Evolutionary conservation across 169 alveolate genomes (phyloP).

Genomic region (Cryptosporidium sp.): DNA sequence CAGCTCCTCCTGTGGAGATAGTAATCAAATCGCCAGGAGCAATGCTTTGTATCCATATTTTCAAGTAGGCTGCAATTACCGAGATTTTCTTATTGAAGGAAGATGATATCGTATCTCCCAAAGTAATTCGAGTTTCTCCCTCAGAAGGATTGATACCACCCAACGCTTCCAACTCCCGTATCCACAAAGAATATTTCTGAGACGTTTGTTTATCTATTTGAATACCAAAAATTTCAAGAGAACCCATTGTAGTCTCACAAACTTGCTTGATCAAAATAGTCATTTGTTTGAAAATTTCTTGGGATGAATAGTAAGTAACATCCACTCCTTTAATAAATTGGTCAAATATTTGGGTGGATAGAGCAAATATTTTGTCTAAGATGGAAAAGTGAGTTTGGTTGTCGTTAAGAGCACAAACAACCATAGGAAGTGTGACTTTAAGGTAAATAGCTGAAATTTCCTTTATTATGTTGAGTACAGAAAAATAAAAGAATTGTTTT

Average conservation of each 20-base stretch:
- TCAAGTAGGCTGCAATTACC: constrained; percentile 10
- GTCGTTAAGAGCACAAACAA: constrained; percentile 26
- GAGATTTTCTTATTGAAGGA: constrained; percentile 21
- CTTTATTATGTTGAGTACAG: constrained; percentile 1
- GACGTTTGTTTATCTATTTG: background rate
- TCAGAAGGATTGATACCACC: background rate
- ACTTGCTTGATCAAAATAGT: constrained; percentile 1
- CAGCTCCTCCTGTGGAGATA: constrained; percentile 20
- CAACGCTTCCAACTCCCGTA: background rate
- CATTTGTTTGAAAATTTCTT: background rate
- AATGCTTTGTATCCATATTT: constrained; percentile 10
- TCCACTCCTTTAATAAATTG: constrained; percentile 9
- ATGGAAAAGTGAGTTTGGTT: constrained; percentile 14
- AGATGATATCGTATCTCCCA: background rate
- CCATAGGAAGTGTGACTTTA: background rate
- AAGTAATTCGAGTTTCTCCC: background rate
- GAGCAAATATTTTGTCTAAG: constrained; percentile 2
- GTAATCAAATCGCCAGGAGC: constrained; percentile 28
- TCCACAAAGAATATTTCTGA: background rate
- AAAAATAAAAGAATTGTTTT: constrained; percentile 35
- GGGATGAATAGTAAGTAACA: constrained; percentile 3
- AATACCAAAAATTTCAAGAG: constrained; percentile 7
- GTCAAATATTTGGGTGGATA: background rate
- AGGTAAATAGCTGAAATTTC: constrained; percentile 7
- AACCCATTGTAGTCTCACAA: constrained; percentile 3